These are phyloP conservation scores for Mortierella sp. DNA, from an alignment of 371 early-diverging fungal genomes.

Conservation along the genomic window DNA sequence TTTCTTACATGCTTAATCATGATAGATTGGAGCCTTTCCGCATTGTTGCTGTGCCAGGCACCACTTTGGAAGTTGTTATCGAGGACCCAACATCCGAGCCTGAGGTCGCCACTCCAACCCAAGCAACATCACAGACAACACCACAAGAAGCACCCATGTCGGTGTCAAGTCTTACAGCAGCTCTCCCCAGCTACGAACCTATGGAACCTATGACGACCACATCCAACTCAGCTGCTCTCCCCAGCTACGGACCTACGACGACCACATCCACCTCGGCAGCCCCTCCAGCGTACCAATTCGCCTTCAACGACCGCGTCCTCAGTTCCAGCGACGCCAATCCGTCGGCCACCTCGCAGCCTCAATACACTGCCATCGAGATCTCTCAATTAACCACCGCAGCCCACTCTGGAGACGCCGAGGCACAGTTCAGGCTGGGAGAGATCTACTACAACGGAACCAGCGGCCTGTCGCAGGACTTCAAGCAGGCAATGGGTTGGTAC, in stretches of 20 bases:
- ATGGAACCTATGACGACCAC: background rate
- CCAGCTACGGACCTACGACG: background rate
- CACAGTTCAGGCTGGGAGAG: background rate
- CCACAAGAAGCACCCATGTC: background rate
- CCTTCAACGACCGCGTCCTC: background rate
- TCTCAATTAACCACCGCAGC: background rate
- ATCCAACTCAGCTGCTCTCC: background rate
- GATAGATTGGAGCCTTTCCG: background rate
- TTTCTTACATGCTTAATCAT: background rate
- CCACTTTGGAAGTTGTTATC: background rate
- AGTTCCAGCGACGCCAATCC: background rate
- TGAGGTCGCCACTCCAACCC: background rate
- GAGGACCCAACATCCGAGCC: background rate
- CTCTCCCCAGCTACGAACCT: background rate
- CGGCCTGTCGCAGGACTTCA: constrained; percentile 67
- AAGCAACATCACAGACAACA: background rate
- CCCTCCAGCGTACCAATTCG: background rate
- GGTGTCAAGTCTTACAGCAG: background rate
- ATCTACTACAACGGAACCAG: constrained; percentile 66
- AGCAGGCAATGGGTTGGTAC: constrained; percentile 63
- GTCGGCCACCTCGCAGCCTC: background rate
- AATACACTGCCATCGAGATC: background rate
- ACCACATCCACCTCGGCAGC: background rate
- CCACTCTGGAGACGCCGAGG: background rate
- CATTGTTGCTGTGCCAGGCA: background rate